Base-by-base conservation (phyloP, 192 early-diverging fungal genomes). In the Rhizoclosmatium globosum region DNA sequence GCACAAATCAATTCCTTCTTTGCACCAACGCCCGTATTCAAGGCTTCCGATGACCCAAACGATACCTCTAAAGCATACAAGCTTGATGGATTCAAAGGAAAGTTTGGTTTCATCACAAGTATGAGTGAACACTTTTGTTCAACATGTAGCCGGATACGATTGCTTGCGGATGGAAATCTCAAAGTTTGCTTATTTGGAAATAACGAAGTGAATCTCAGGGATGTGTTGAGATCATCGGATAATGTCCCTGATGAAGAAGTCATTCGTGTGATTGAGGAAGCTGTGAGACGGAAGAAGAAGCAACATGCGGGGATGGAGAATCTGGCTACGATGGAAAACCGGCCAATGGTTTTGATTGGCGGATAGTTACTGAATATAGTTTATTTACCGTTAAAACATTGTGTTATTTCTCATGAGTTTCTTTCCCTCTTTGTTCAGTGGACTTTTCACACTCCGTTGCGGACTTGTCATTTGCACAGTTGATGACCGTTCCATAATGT, bases 61-160 rank as follows among this genome's bases (percentile, higher is more conserved):
- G 95, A 99, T 78, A 99, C 97, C 0, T 91, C 93, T 31, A 95
- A 95, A 77, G 85, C 90, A 74, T 69, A 82, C 44, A 81, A 15
- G 53, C 42, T 59, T 71, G 64, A 60, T 31, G 96, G 94, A 3
- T 96, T 91, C 76, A 74, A 70, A 38, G 96, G 96, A n/a, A 90
- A 93, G 81, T 92, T 99, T 84, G 98, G 98, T 0, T 99, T 98
- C 79, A 98, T 99, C 65, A 96, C 95, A 2, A 97, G 95, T 2
- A 99, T 99, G 97, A 95, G 95, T n/a, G 91, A 97, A 48, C 94
- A 97, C 69, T 99, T 99, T 72, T 99, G 96, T 85, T 89, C 92
- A 3, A 94, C 96, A 1, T 99, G 97, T 82, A 98, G 97, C 79
- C 91, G 97, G 21, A 83, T 99, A 47, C 92, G 97, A 6, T 88